phyloP scores from a whole-genome alignment of 148 eudicot species.

The Amaranthus cruentus region DNA sequence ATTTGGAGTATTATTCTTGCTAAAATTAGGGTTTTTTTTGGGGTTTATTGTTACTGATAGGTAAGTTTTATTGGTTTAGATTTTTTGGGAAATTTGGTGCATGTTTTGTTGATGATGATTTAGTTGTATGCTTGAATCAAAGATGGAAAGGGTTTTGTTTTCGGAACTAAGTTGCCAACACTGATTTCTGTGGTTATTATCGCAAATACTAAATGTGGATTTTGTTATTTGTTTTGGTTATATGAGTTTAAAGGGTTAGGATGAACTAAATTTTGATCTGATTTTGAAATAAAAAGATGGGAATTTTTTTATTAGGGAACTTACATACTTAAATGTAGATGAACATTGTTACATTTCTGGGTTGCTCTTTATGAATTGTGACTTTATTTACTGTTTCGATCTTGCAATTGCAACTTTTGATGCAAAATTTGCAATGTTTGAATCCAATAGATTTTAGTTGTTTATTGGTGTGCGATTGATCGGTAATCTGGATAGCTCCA shows the following conservation, averaged over 20 bases:
- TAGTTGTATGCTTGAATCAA: not conserved
- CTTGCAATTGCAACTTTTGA: too few relatives aligned
- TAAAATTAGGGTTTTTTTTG: conserved; percentile 2
- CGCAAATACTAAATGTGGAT: not conserved
- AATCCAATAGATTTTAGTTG: too few relatives aligned
- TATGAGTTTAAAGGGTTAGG: not conserved
- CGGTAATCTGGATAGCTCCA: too few relatives aligned
- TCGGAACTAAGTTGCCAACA: not conserved
- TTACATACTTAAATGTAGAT: too few relatives aligned
- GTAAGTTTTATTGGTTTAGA: not conserved
- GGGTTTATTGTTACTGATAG: not conserved
- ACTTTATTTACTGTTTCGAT: too few relatives aligned
- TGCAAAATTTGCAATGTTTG: too few relatives aligned
- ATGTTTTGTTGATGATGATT: not conserved
- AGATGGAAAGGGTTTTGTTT: not conserved
- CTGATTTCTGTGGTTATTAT: not conserved
- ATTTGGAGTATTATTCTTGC: not conserved
- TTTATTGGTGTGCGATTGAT: too few relatives aligned
- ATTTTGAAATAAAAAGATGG: not conserved
- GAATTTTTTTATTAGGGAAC: too few relatives aligned
- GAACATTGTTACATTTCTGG: too few relatives aligned
- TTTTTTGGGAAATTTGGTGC: not conserved
- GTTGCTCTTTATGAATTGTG: too few relatives aligned
- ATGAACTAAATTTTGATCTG: not conserved
- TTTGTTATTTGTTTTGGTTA: not conserved